Conservation (phyloP, 306 rosid species). For the Begonia masoniana region DNA sequence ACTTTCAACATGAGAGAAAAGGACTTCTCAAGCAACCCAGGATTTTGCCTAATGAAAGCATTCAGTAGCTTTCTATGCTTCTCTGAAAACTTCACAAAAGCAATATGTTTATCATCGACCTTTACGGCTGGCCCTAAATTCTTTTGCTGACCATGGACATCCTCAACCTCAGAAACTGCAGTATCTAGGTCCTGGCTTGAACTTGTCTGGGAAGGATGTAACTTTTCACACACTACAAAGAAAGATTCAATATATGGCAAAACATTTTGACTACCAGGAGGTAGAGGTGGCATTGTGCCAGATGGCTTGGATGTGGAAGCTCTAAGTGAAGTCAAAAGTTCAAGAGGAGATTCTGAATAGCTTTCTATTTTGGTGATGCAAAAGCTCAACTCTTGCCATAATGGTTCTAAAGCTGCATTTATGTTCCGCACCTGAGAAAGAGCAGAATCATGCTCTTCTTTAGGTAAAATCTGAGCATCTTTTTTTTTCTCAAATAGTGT, state of each 20-base stretch:
- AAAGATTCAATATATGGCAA: conserved; percentile 90
- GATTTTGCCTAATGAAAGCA: conserved; percentile 92
- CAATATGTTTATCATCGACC: conserved; percentile 68
- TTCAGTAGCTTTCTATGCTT: conserved; percentile 86
- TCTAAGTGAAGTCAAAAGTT: conserved; percentile 30
- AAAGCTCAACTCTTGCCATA: conserved; percentile 85
- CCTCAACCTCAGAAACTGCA: conserved; percentile 60
- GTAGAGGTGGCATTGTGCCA: conserved; percentile 62
- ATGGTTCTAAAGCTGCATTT: conserved; percentile 75
- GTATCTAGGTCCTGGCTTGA: conserved; percentile 49
- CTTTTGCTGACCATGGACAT: conserved; percentile 49
- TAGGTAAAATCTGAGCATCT: conserved; percentile 27
- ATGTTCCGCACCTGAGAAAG: conserved; percentile 65
- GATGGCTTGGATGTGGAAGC: conserved; percentile 55
- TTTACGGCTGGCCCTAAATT: conserved; percentile 34
- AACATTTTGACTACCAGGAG: conserved; percentile 86
- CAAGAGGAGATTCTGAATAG: conserved; percentile 65
- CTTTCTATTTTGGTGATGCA: conserved; percentile 89
- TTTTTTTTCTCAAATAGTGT: conserved; percentile 47
- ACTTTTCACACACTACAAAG: conserved; percentile 90
- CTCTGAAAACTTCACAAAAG: conserved; percentile 83
- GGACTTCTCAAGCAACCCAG: conserved; percentile 90
- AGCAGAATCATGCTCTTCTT: conserved; percentile 30
- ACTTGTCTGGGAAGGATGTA: conserved; percentile 70
- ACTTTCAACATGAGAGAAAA: conserved; percentile 83